phyloP scores from a whole-genome alignment of 148 eudicot genomes.

The Chenopodium formosanum region DNA sequence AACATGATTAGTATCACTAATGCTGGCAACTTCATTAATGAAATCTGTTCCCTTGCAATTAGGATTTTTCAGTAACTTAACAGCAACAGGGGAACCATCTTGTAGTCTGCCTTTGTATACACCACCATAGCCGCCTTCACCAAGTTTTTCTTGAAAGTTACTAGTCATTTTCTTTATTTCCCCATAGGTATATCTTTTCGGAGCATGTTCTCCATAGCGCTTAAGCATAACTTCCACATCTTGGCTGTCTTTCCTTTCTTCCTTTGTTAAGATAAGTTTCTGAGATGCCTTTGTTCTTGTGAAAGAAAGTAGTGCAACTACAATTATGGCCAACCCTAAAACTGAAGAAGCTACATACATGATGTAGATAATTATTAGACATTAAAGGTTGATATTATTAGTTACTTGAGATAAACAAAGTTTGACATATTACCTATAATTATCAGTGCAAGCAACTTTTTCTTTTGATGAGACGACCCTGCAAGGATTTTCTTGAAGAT shows the following conservation, averaged over 20 bases:
- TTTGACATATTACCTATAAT: not conserved
- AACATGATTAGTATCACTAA: slow-evolving; percentile 57
- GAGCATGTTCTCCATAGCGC: slow-evolving; percentile 19
- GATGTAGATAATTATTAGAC: not conserved
- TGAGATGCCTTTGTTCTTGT: not conserved
- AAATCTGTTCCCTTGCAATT: slow-evolving; percentile 12
- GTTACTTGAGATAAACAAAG: not conserved
- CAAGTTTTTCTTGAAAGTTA: slow-evolving; percentile 54
- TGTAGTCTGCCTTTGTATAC: slow-evolving; percentile 67
- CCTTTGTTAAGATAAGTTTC: not conserved
- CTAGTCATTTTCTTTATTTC: slow-evolving; percentile 69
- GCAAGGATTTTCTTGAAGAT: not conserved
- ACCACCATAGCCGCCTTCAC: slow-evolving; percentile 77
- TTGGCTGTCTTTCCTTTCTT: not conserved
- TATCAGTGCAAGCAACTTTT: not conserved
- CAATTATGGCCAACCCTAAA: not conserved
- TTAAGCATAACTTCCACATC: slow-evolving; percentile 13
- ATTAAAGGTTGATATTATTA: not conserved
- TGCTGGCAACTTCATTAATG: slow-evolving; percentile 59
- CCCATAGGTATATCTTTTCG: slow-evolving; percentile 41
- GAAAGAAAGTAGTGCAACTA: not conserved
- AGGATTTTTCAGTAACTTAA: slow-evolving; percentile 46
- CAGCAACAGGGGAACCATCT: slow-evolving; percentile 66
- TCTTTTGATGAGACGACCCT: not conserved
- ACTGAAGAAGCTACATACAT: not conserved